Percentiles rank a stretch among this genome's conserved stretches.
Conservation (phyloP, 495 filamentous ascomycete genomes). For the Penicillium roqueforti region DNA sequence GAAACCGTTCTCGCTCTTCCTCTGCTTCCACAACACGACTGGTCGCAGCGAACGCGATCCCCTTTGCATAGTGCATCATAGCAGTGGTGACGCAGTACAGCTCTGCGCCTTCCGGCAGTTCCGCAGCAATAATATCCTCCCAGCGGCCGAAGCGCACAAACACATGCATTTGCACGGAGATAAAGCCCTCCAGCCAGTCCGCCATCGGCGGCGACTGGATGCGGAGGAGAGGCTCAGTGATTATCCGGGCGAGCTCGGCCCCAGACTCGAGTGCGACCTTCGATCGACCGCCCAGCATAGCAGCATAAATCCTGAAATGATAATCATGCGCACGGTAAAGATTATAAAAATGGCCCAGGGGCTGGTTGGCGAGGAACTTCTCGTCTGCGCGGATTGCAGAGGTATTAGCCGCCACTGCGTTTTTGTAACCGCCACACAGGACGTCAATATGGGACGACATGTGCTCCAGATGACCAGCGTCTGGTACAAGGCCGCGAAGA, state of each 20-base stretch:
- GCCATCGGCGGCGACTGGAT: slow-evolving; percentile 64
- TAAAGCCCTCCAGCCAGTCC: slow-evolving; percentile 66
- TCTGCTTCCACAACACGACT: slow-evolving; percentile 45
- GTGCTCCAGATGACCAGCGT: slow-evolving; percentile 66
- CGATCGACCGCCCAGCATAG: slow-evolving; percentile 63
- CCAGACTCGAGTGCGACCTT: slow-evolving; percentile 54
- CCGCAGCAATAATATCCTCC: slow-evolving; percentile 51
- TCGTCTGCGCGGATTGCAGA: slow-evolving; percentile 61
- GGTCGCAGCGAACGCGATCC: slow-evolving; percentile 56
- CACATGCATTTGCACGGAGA: slow-evolving; percentile 58
- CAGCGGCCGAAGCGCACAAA: slow-evolving; percentile 64
- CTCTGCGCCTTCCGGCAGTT: slow-evolving; percentile 44
- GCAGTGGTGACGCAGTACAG: slow-evolving; percentile 62
- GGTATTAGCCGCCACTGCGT: slow-evolving; percentile 56
- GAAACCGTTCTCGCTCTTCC: slow-evolving; percentile 42
- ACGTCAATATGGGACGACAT: slow-evolving; percentile 70
- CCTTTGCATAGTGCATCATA: slow-evolving; percentile 62
- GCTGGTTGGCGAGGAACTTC: slow-evolving; percentile 49
- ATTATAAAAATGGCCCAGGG: slow-evolving; percentile 60
- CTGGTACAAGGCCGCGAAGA: slow-evolving; percentile 59
- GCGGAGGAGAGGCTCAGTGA: slow-evolving; percentile 58
- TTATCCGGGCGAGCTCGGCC: slow-evolving; percentile 43
- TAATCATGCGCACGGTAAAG: slow-evolving; percentile 64
- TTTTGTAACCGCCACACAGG: slow-evolving; percentile 61
- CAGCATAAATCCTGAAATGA: slow-evolving; percentile 66